These are phyloP conservation scores for Uncinocarpus reesii DNA, from an alignment of 2,329 filamentous ascomycete genomes.

Conservation along the genomic window DNA sequence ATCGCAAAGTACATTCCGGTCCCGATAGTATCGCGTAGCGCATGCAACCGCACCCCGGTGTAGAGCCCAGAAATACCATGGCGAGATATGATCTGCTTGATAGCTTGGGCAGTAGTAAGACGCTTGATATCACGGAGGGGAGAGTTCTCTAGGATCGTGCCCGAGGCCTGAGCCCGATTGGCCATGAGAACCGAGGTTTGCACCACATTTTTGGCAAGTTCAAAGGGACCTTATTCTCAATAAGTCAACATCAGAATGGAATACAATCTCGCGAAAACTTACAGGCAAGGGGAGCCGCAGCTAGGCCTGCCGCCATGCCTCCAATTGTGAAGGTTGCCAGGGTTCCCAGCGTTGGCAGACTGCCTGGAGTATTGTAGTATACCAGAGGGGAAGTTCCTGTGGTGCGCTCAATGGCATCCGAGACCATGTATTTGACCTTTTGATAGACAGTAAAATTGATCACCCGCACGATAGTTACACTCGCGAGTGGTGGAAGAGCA, in stretches of 20 bases:
- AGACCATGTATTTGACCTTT: conserved; percentile 34
- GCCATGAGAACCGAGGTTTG: conserved; percentile 41
- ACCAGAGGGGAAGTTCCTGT: conserved; percentile 35
- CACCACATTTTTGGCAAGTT: conserved; percentile 41
- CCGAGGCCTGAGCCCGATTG: conserved; percentile 31
- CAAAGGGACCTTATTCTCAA: conserved; percentile 34
- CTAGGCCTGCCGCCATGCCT: conserved; percentile 35
- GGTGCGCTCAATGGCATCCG: conserved; percentile 30
- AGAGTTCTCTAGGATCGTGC: conserved; percentile 23
- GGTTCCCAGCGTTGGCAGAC: conserved; percentile 33
- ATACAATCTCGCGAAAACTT: conserved; percentile 18
- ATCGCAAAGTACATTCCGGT: conserved; percentile 40
- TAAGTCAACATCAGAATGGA: background rate
- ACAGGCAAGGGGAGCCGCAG: conserved; percentile 38
- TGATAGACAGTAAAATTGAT: conserved; percentile 40
- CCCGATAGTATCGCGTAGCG: conserved; percentile 37
- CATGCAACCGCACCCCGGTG: conserved; percentile 38
- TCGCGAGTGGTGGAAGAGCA: conserved; percentile 36
- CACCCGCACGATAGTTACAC: conserved; percentile 38
- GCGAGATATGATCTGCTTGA: conserved; percentile 35
- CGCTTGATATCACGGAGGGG: conserved; percentile 31
- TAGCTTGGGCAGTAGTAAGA: conserved; percentile 35
- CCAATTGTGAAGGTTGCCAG: conserved; percentile 36
- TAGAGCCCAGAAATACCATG: conserved; percentile 38
- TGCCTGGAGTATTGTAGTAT: conserved; percentile 35